These are phyloP conservation scores for Ceratobasidium sp. DNA, from an alignment of 1,284 basidiomycete species.

Conservation along the genomic window DNA sequence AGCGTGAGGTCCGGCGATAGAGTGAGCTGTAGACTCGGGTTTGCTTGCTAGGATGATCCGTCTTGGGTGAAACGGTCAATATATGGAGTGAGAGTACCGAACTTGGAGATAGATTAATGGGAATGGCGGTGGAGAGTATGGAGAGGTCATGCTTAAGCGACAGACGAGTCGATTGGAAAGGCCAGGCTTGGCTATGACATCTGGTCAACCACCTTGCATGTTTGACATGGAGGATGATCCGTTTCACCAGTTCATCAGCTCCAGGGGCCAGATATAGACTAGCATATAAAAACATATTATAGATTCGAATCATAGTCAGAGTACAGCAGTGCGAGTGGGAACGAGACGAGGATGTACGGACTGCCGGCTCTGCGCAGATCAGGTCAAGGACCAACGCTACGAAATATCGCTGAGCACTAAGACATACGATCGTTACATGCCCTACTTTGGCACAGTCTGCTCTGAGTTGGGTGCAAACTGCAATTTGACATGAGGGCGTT, in stretches of 20 bases:
- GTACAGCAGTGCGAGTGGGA: not conserved
- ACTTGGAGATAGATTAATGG: not conserved
- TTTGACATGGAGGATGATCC: not conserved
- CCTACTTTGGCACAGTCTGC: conserved; percentile 41
- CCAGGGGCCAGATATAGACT: not conserved
- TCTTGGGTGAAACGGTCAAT: not conserved
- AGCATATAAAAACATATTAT: not conserved
- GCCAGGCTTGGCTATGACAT: not conserved
- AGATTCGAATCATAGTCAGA: not conserved
- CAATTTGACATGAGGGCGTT: conserved; percentile 39
- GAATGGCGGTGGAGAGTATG: not conserved
- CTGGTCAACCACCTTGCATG: not conserved
- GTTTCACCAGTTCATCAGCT: not conserved
- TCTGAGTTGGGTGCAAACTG: conserved; percentile 11
- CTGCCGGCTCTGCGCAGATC: conserved; percentile 34
- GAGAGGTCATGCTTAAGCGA: not conserved
- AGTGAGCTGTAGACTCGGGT: conserved; percentile 17
- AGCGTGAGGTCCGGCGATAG: conserved; percentile 12
- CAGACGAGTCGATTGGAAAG: not conserved
- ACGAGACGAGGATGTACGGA: conserved; percentile 24
- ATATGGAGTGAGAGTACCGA: not conserved
- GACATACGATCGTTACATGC: conserved; percentile 29
- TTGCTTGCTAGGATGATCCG: conserved; percentile 8
- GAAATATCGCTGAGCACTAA: conserved; percentile 22
- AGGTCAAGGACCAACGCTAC: not conserved